A percentile compares a stretch with the other conserved stretches of the same genome.
These are phyloP conservation scores for Komagataella pseudopastoris DNA, from an alignment of 805 yeast species.

Conservation along the genomic window DNA sequence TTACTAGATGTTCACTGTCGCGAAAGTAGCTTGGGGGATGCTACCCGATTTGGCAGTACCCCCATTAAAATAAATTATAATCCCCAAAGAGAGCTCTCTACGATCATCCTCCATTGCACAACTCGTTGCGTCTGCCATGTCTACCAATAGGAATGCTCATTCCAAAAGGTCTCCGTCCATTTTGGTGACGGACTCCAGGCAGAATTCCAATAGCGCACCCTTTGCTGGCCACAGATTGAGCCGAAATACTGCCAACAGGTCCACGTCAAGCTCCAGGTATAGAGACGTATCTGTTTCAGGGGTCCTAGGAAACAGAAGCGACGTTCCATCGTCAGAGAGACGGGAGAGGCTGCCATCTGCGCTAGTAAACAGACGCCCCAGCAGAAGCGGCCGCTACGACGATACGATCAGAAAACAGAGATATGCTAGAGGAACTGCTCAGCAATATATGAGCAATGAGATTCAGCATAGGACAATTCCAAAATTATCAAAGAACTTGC, in stretches of 20 bases:
- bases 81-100: background rate
- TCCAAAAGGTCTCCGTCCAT: slow-evolving; percentile 89
- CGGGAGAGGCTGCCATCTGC: slow-evolving; percentile 24
- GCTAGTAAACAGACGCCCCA: slow-evolving; percentile 3
- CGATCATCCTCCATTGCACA: background rate
- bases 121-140: background rate
- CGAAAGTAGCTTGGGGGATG: background rate
- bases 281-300: slow-evolving; percentile 75
- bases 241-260: slow-evolving; percentile 1
- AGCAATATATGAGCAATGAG: slow-evolving; percentile 5
- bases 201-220: slow-evolving; percentile 47
- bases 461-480: slow-evolving; percentile 20
- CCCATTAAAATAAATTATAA: no score
- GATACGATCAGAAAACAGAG: background rate
- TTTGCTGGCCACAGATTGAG: slow-evolving; percentile 55
- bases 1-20: background rate
- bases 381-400: background rate
- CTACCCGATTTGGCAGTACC: background rate
- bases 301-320: slow-evolving; percentile 65
- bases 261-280: slow-evolving; percentile 24
- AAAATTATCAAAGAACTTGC: slow-evolving; percentile 39
- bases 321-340: slow-evolving; percentile 73
- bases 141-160: slow-evolving; percentile 25
- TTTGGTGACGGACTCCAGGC: slow-evolving; percentile 80
- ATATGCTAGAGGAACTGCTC: slow-evolving; percentile 3